Conservation (phyloP, 805 yeast species). For the Monosporozyma aerobia region DNA sequence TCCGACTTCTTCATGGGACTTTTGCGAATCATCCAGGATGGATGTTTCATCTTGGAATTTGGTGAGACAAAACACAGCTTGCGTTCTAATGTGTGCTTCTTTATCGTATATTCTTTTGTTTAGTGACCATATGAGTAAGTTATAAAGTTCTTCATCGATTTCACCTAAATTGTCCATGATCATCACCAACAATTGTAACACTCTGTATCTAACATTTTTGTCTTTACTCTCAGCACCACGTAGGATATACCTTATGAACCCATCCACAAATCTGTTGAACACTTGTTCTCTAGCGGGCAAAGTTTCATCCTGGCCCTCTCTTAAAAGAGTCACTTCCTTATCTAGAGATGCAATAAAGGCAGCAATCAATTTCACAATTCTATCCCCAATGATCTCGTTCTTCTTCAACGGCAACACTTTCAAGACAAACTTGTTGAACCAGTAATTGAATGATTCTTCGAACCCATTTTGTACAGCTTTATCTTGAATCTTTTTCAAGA, state of each 20-base stretch:
- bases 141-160: constrained; percentile 63
- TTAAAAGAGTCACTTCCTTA: constrained; percentile 14
- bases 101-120: constrained; percentile 60
- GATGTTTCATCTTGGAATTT: constrained; percentile 59
- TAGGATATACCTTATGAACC: constrained; percentile 55
- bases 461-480: constrained; percentile 44
- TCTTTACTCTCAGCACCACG: constrained; percentile 72
- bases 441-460: constrained; percentile 50
- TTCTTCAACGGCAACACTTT: constrained; percentile 60
- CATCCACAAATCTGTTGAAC: constrained; percentile 47
- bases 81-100: constrained; percentile 72
- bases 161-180: constrained; percentile 65
- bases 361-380: constrained; percentile 60
- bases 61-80: constrained; percentile 72
- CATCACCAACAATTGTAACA: constrained; percentile 64
- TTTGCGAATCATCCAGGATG: constrained; percentile 11
- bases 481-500: constrained; percentile 49
- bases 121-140: constrained; percentile 50
- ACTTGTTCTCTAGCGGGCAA: constrained; percentile 30
- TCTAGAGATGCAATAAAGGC: constrained; percentile 46
- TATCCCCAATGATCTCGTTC: constrained; percentile 63
- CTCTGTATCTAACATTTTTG: constrained; percentile 69
- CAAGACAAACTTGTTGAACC: constrained; percentile 53
- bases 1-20: constrained; percentile 12
- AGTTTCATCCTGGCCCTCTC: constrained; percentile 23